Base-by-base conservation (phyloP, 331 rosid species). In the Saraca asoca region DNA sequence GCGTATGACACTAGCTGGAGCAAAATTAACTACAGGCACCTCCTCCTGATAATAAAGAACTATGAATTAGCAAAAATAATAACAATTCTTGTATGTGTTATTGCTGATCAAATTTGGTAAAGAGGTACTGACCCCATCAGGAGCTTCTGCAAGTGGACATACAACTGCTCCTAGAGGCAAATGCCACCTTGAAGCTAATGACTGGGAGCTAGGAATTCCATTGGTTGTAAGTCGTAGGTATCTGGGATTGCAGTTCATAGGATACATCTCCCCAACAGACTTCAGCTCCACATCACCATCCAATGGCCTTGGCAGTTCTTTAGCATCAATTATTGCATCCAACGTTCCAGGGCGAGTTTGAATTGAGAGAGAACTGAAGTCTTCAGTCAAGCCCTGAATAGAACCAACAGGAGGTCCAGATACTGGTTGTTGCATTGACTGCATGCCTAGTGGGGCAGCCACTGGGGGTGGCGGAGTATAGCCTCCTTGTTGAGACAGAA, bases 91-190 rank as follows among this genome's bases (percentile, higher is more conserved):
- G 12, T 29, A 66, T 17, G 34, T 17, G 71, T 34, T 51, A 61
- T 61, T 9, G 66, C 42, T 57, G 29, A 66, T 61, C 60, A 73
- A 59, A 69, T 7, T 57, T 42, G 58, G 68, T 66, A 78, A 19
- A 71, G 55, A 76, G 59, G 70, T 66, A 79, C 92, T 55, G 13
- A 94, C 97, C 88, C 96, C 97, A 53, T 80, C 83, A 20, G 97
- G 95, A 63, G 92, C 79, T 83, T 90, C 96, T 0, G 99, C 97
- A 81, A 94, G 99, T 54, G 99, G 99, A 55, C 97, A 94, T 43
- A 94, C 95, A 83, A 90, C 88, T 46, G 99, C 95, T 71, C 99
- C 99, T 60, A 94, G 91, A 80, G 97, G 99, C 53, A 94, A 79
- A 82, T 90, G 97, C 99, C 99, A 94, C 82, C 99, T 86, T 61